phyloP scores from a whole-genome alignment of 108 stramenopile genomes.

The Aurantiochytrium sp. region DNA sequence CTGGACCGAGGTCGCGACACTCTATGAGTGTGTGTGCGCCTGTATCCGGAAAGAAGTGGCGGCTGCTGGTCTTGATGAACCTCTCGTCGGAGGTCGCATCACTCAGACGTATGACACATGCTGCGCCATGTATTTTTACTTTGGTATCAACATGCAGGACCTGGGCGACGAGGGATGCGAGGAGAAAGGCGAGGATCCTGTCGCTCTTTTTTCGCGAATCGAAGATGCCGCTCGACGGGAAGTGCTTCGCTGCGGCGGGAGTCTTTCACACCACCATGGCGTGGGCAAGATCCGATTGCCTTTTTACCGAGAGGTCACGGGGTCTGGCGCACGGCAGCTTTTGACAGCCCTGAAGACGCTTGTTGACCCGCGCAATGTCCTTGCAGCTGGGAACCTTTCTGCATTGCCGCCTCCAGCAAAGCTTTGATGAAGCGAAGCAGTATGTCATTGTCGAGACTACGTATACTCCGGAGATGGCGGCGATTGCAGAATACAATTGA shows the following conservation, averaged over 20 bases:
- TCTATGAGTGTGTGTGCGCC: slow-evolving; percentile 57
- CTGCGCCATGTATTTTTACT: slow-evolving; percentile 86
- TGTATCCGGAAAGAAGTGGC: slow-evolving; percentile 61
- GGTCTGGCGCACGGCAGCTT: slow-evolving; percentile 17
- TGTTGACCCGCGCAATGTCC: slow-evolving; percentile 23
- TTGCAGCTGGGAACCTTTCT: neutral
- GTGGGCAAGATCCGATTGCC: slow-evolving; percentile 71
- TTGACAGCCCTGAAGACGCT: slow-evolving; percentile 23
- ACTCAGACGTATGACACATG: slow-evolving; percentile 92
- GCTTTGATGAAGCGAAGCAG: too few relatives aligned
- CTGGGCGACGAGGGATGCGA: slow-evolving; percentile 8
- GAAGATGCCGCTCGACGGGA: slow-evolving; percentile 72
- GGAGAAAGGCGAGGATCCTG: slow-evolving; percentile 32
- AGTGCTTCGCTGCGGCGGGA: slow-evolving; percentile 73
- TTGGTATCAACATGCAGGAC: slow-evolving; percentile 66
- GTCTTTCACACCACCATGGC: slow-evolving; percentile 86
- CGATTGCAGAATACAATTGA: too few relatives aligned
- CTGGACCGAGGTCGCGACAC: slow-evolving; percentile 63
- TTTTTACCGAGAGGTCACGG: slow-evolving; percentile 36
- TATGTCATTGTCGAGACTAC: too few relatives aligned
- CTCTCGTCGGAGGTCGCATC: slow-evolving; percentile 73
- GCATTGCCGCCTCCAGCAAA: too few relatives aligned
- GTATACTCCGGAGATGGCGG: too few relatives aligned
- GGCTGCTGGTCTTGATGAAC: slow-evolving; percentile 56
- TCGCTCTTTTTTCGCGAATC: slow-evolving; percentile 56